A percentile compares a stretch with the other conserved stretches of the same genome.
Conservation (phyloP, 2,329 filamentous ascomycete species). For the Cladophialophora immunda region DNA sequence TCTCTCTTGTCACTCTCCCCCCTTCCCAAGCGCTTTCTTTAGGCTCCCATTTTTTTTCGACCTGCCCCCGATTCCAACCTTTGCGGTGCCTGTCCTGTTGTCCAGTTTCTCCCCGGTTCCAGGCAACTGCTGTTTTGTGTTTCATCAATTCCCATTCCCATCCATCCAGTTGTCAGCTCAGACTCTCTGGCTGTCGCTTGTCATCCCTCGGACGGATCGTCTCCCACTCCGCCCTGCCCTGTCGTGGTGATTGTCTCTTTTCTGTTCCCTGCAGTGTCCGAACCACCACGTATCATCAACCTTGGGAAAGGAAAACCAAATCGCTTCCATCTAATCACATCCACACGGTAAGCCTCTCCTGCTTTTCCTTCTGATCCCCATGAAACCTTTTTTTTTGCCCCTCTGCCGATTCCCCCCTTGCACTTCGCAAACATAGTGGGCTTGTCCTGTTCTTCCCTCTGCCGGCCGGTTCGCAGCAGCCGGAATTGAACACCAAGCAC, state of each 20-base stretch:
- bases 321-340: constrained; percentile 35
- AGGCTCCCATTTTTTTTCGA: constrained; percentile 28
- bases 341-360: constrained; percentile 35
- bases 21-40: constrained; percentile 19
- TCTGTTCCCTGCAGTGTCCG: constrained; percentile 27
- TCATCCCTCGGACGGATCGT: constrained; percentile 17
- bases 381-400: constrained; percentile 32
- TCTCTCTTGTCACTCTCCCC: constrained; percentile 10
- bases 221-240: constrained; percentile 17
- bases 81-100: constrained; percentile 22
- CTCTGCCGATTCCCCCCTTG: constrained; percentile 31
- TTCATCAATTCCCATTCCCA: constrained; percentile 14
- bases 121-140: constrained; percentile 16
- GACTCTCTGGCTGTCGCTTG: constrained; percentile 14
- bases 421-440: constrained; percentile 25
- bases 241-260: constrained; percentile 26
- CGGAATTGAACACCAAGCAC: constrained; percentile 34
- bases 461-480: constrained; percentile 34
- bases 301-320: constrained; percentile 22
- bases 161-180: constrained; percentile 15
- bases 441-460: constrained; percentile 29
- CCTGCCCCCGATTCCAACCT: constrained; percentile 26
- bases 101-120: constrained; percentile 11
- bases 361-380: constrained; percentile 22
- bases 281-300: constrained; percentile 34